Percentiles rank a stretch among this genome's conserved stretches.
These are phyloP conservation scores for Populus pruinosa DNA, from an alignment of 345 rosid genomes.

Conservation along the genomic window DNA sequence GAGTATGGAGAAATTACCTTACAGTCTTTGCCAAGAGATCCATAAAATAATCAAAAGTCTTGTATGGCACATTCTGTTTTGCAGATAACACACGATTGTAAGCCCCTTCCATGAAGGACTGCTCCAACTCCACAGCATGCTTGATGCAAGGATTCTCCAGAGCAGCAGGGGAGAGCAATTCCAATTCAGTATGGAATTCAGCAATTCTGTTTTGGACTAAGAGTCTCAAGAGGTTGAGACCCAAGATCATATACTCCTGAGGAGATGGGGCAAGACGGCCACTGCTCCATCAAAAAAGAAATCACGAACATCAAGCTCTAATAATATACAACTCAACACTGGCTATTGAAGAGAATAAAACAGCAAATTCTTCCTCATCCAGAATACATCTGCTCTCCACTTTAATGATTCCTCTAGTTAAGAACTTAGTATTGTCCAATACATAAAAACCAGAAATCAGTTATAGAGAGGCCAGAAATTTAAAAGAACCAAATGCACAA, in stretches of 20 bases:
- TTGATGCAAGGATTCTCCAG: constrained; percentile 84
- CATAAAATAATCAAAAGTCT: constrained; percentile 87
- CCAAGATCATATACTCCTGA: constrained; percentile 79
- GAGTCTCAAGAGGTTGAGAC: constrained; percentile 93
- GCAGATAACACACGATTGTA: constrained; percentile 93
- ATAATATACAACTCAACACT: neutral
- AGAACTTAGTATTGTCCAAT: neutral
- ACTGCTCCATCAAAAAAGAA: constrained; percentile 40
- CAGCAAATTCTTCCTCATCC: neutral
- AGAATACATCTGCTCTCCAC: neutral
- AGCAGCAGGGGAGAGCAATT: constrained; percentile 70
- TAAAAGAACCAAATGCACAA: neutral
- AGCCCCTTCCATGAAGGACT: constrained; percentile 98
- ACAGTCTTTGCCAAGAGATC: constrained; percentile 98
- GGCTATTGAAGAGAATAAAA: neutral
- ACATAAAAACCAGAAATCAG: neutral
- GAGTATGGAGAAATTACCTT: constrained; percentile 45
- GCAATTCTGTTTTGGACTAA: constrained; percentile 94
- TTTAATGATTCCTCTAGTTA: neutral
- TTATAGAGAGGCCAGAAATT: neutral
- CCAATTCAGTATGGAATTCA: constrained; percentile 94
- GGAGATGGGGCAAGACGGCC: constrained; percentile 61
- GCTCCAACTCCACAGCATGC: constrained; percentile 99
- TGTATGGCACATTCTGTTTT: constrained; percentile 82
- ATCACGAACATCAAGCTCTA: neutral